phyloP scores from a whole-genome alignment of 306 rosid species.

The Ochetophila trinervis region DNA sequence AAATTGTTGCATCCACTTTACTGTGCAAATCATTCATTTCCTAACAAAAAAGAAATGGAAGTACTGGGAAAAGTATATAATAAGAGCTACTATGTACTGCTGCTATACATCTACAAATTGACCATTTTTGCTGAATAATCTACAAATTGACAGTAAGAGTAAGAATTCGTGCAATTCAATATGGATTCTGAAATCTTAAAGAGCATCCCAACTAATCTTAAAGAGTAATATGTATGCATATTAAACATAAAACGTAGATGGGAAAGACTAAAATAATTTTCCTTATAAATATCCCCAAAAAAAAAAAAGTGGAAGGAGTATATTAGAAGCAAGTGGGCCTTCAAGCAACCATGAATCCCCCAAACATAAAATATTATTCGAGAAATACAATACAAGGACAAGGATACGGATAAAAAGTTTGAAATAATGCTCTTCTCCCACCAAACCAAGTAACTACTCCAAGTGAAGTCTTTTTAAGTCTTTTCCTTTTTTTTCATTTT shows the following conservation, averaged over 20 bases:
- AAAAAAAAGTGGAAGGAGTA: not conserved
- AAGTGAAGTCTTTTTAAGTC: conserved; percentile 4
- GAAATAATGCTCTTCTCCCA: conserved; percentile 35
- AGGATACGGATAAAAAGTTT: conserved; percentile 38
- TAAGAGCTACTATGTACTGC: too few relatives aligned
- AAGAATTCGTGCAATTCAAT: too few relatives aligned
- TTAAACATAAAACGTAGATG: too few relatives aligned
- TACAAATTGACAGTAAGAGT: too few relatives aligned
- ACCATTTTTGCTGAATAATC: too few relatives aligned
- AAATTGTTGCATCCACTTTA: not conserved
- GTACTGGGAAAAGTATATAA: not conserved
- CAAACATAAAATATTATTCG: conserved; percentile 3
- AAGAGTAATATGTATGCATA: too few relatives aligned
- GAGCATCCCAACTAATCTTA: too few relatives aligned
- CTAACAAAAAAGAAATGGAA: not conserved
- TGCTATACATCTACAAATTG: too few relatives aligned
- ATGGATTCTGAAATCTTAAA: too few relatives aligned
- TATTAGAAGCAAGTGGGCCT: conserved; percentile 20
- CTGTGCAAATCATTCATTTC: not conserved
- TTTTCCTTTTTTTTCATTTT: too few relatives aligned
- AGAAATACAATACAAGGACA: conserved; percentile 14
- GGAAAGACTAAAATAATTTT: too few relatives aligned
- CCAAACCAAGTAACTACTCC: conserved; percentile 35
- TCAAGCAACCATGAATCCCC: not conserved
- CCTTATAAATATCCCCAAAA: too few relatives aligned